Evolutionary conservation across 2,329 filamentous ascomycete genomes (phyloP), one percentile per base, ranked within the genome.

Genomic region (Ceratocystis cubensis): DNA sequence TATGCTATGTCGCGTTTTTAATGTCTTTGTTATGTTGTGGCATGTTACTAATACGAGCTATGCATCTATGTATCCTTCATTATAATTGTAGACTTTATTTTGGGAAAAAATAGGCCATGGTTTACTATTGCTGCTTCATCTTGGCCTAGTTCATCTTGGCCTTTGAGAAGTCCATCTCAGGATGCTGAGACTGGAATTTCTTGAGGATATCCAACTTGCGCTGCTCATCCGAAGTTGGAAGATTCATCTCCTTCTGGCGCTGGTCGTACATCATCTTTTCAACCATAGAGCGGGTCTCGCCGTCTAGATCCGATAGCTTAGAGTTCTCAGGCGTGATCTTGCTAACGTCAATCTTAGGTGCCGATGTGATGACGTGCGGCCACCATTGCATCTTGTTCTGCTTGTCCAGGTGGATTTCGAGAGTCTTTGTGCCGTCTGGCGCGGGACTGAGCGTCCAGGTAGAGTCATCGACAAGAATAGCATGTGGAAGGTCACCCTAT

Each of bases 191-290:
- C 83, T 96, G 88, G 78, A 99, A 97, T 79, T 95, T 91, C 78
- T 89, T 88, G 74, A 99, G 78, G 72, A 99, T 87, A 66, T 99
- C 93, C 74, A 86, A 78, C 83, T 97, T 97, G 81, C 92, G 90
- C 82, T 96, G 87, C 80, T 99, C 94, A 71, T 97, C 94, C 70
- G 90, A 96, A 13, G 88, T 91, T 61, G 91, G 90, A 76, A 88
- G 82, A 3, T 94, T 94, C 76, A 83, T 80, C 80, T 97, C 92
- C 84, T 99, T 99, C 80, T 97, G 92, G 71, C 89, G 82, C 81
- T 99, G 94, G 79, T 99, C 94, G 73, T 84, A 99, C 94, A 99
- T 99, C 94, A 99, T 99, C 84, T 99, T 99, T 85, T 99, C 94
- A 57, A 99, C 94, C 93, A 99, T 97, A 68, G 86, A 84, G 70